phyloP scores from a whole-genome alignment of 331 rosid species.

The Rhamnella rubrinervis region DNA sequence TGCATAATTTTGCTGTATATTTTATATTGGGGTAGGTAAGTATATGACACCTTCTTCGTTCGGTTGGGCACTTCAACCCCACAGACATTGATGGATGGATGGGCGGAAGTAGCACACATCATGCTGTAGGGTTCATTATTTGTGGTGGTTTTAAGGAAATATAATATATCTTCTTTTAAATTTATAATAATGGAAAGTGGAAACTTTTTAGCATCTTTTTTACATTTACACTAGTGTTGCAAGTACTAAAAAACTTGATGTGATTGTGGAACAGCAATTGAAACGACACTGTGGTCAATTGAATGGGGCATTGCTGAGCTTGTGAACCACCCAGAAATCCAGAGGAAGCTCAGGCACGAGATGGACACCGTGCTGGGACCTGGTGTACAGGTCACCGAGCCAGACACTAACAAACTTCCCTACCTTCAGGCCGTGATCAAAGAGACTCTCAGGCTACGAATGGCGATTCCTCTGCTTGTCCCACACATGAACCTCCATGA shows the following conservation, averaged over 20 bases:
- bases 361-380: slow-evolving; percentile 62
- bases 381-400: slow-evolving; percentile 63
- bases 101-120: too few relatives aligned
- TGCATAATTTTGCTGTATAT: too few relatives aligned
- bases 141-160: too few relatives aligned
- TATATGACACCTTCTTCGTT: too few relatives aligned
- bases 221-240: too few relatives aligned
- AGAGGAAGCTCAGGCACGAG: slow-evolving; percentile 55
- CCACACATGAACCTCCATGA: slow-evolving; percentile 96
- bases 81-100: too few relatives aligned
- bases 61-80: too few relatives aligned
- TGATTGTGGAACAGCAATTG: slow-evolving; percentile 59
- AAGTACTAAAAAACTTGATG: not conserved
- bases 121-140: too few relatives aligned
- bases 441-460: slow-evolving; percentile 71
- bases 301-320: slow-evolving; percentile 93
- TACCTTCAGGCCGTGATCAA: slow-evolving; percentile 88
- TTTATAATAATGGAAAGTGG: too few relatives aligned
- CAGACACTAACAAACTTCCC: slow-evolving; percentile 61
- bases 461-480: slow-evolving; percentile 85
- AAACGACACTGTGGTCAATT: slow-evolving; percentile 77
- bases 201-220: too few relatives aligned
- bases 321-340: slow-evolving; percentile 77
- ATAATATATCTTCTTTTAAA: too few relatives aligned
- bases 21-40: too few relatives aligned